Conservation (phyloP, 176 grass and related monocot species). For the Hordeum marinum region DNA sequence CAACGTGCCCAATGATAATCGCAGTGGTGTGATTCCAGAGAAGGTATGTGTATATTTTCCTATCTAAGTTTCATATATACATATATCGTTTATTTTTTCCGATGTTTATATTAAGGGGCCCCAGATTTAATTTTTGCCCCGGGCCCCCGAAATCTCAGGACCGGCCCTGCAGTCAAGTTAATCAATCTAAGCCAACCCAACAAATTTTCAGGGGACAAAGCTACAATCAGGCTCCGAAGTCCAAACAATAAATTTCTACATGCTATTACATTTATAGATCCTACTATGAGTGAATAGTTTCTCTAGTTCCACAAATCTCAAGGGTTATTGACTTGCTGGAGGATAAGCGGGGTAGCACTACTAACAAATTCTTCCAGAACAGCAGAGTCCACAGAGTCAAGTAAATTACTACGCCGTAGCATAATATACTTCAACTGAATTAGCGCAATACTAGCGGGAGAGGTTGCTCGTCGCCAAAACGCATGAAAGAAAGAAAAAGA, state of each 20-base stretch:
- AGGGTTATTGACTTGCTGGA: neutral
- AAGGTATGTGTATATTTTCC: too few species aligned
- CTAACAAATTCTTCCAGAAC: neutral
- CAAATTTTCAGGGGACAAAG: neutral
- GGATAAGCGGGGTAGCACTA: neutral
- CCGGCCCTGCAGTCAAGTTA: neutral
- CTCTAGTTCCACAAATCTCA: neutral
- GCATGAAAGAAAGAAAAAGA: neutral
- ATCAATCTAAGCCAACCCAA: neutral
- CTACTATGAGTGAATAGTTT: neutral
- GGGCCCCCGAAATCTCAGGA: too few species aligned
- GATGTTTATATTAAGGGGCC: too few species aligned
- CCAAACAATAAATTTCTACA: neutral
- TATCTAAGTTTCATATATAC: too few species aligned
- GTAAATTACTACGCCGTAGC: too few species aligned
- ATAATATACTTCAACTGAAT: neutral
- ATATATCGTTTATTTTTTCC: too few species aligned
- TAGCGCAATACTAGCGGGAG: neutral
- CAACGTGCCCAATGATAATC: too few species aligned
- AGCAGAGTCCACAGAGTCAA: neutral
- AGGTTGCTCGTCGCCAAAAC: neutral
- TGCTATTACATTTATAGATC: neutral
- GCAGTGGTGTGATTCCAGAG: too few species aligned
- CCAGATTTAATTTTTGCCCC: too few species aligned
- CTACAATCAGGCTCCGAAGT: neutral